Evolutionary conservation across 2,329 filamentous ascomycete species (phyloP).

Genomic region (Aspergillus fructus): DNA sequence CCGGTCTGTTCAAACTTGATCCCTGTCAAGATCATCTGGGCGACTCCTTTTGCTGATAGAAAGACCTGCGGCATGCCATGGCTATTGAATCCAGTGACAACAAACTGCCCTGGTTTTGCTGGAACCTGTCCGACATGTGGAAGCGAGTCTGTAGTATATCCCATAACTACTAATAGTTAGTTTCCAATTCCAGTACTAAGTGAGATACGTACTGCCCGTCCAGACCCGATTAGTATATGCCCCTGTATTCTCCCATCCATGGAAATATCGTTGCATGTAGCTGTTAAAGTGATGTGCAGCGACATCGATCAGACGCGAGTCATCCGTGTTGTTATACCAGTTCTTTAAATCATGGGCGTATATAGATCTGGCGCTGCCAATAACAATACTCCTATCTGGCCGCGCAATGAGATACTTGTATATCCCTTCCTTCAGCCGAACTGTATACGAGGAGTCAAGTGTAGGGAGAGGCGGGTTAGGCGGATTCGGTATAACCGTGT

Average conservation of each 20-base stretch:
- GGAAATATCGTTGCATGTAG: slow-evolving; percentile 37
- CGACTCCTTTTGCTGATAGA: slow-evolving; percentile 5
- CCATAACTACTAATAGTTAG: no score
- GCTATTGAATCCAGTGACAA: slow-evolving; percentile 63
- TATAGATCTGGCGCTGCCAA: slow-evolving; percentile 59
- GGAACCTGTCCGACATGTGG: slow-evolving; percentile 55
- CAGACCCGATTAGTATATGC: slow-evolving; percentile 31
- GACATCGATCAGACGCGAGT: slow-evolving; percentile 51
- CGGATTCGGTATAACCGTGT: slow-evolving; percentile 27
- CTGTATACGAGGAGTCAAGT: slow-evolving; percentile 53
- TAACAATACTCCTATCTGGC: slow-evolving; percentile 54
- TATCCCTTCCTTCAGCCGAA: slow-evolving; percentile 57
- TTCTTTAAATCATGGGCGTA: slow-evolving; percentile 22
- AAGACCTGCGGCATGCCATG: slow-evolving; percentile 59
- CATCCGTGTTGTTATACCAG: slow-evolving; percentile 49
- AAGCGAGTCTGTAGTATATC: slow-evolving; percentile 50
- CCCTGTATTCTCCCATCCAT: slow-evolving; percentile 36
- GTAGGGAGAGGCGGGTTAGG: slow-evolving; percentile 28
- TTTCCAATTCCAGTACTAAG: no score
- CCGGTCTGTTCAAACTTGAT: slow-evolving; percentile 1
- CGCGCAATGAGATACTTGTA: slow-evolving; percentile 60
- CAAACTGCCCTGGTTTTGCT: slow-evolving; percentile 51
- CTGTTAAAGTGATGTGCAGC: slow-evolving; percentile 38
- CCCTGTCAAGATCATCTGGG: background rate
- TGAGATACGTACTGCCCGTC: slow-evolving; percentile 32